These are phyloP conservation scores for Russula ochroleuca DNA, from an alignment of 768 basidiomycete species.

Conservation along the genomic window DNA sequence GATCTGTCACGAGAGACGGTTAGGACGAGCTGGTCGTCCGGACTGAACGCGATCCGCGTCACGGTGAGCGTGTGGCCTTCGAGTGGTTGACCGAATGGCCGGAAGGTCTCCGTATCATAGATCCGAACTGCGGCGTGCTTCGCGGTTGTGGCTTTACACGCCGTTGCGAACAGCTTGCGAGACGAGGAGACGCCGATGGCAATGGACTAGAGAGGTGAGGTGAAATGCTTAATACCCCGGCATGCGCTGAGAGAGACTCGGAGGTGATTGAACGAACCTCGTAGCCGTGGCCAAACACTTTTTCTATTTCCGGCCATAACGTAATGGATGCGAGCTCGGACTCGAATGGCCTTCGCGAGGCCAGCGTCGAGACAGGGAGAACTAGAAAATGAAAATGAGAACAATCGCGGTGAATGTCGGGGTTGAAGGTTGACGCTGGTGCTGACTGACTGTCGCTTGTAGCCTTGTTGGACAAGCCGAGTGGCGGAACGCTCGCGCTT, in stretches of 20 bases:
- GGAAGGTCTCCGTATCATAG: slow-evolving; percentile 68
- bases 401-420: neutral
- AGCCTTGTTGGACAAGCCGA: slow-evolving; percentile 94
- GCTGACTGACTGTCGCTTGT: slow-evolving; percentile 66
- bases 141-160: slow-evolving; percentile 81
- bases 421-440: neutral
- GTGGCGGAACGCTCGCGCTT: slow-evolving; percentile 86
- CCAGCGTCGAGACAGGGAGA: slow-evolving; percentile 30
- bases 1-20: slow-evolving; percentile 89
- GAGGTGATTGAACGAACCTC: slow-evolving; percentile 60
- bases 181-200: slow-evolving; percentile 71
- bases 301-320: slow-evolving; percentile 95
- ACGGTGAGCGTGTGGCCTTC: slow-evolving; percentile 85
- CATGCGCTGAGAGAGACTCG: neutral
- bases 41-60: slow-evolving; percentile 86
- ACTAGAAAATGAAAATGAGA: slow-evolving; percentile 23
- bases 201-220: slow-evolving; percentile 54
- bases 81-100: slow-evolving; percentile 65
- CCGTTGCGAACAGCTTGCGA: slow-evolving; percentile 71
- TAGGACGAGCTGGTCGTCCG: slow-evolving; percentile 71
- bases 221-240: neutral
- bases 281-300: slow-evolving; percentile 96
- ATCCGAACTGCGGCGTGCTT: slow-evolving; percentile 90
- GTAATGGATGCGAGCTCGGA: slow-evolving; percentile 84
- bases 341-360: slow-evolving; percentile 63